Conservation (phyloP, 169 alveolate species). For the Plasmodium gonderi region DNA sequence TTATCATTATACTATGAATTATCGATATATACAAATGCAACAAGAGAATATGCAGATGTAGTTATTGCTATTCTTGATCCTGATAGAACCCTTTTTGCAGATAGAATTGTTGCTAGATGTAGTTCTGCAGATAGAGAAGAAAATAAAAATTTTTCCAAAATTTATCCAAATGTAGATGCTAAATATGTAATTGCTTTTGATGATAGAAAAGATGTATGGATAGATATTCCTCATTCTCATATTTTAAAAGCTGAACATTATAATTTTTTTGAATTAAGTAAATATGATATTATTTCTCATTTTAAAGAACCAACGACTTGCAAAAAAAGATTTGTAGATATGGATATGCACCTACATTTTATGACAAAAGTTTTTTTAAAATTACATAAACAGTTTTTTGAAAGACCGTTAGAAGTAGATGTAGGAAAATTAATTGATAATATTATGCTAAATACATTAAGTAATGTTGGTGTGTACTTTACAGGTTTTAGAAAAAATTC, state of each 20-base stretch:
- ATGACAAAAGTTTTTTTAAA: conserved; percentile 89
- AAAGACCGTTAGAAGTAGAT: conserved; percentile 87
- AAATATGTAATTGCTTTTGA: conserved; percentile 91
- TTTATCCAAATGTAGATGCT: conserved; percentile 88
- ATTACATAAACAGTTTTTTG: conserved; percentile 88
- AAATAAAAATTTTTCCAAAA: conserved; percentile 82
- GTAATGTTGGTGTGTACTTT: conserved; percentile 88
- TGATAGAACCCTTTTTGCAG: conserved; percentile 90
- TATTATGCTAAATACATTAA: conserved; percentile 84
- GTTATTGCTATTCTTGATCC: conserved; percentile 93
- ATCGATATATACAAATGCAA: conserved; percentile 93
- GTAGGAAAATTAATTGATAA: conserved; percentile 89
- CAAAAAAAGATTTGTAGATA: conserved; percentile 82
- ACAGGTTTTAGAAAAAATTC: conserved; percentile 92
- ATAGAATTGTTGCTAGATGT: conserved; percentile 90
- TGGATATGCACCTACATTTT: conserved; percentile 90
- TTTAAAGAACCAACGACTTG: conserved; percentile 75
- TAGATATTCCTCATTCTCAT: conserved; percentile 89
- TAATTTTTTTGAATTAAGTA: conserved; percentile 88
- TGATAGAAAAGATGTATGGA: conserved; percentile 93
- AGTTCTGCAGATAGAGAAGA: conserved; percentile 88
- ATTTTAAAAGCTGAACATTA: conserved; percentile 93
- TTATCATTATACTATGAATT: conserved; percentile 90
- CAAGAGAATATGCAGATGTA: conserved; percentile 94
- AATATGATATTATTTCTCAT: conserved; percentile 77